Evolutionary conservation across 2,329 filamentous ascomycete genomes (phyloP).

Genomic region (Cryphonectria carpinicola): DNA sequence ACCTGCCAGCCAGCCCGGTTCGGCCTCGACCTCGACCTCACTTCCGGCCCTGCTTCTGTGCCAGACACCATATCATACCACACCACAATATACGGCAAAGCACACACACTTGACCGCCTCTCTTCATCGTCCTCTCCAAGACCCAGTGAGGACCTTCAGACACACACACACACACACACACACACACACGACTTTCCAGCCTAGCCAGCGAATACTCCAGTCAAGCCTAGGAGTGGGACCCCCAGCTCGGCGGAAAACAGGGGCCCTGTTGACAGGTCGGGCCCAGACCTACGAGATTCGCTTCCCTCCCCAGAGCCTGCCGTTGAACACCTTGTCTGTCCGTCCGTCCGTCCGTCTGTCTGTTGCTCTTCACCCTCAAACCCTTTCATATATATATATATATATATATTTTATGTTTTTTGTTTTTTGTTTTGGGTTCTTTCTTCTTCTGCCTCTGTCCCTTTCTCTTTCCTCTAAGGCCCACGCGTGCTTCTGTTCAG

Average conservation of each 20-base stretch:
- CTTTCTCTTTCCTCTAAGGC: not conserved
- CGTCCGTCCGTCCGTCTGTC: not conserved
- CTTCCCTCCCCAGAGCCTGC: not conserved
- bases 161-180: not conserved
- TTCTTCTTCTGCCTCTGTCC: not conserved
- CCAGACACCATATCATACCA: not conserved
- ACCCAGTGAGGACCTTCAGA: not conserved
- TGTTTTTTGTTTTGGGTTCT: not conserved
- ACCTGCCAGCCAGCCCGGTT: not conserved
- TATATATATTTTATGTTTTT: no score
- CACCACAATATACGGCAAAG: not conserved
- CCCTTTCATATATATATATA: no score
- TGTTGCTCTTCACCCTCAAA: not conserved
- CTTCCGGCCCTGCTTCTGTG: not conserved
- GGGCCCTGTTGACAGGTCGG: constrained; percentile 1
- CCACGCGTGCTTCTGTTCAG: not conserved
- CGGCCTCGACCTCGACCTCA: not conserved
- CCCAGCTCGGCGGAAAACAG: not conserved
- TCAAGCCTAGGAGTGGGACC: not conserved
- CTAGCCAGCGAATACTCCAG: not conserved
- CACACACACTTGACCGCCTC: not conserved
- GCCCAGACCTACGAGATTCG: not conserved
- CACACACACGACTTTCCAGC: not conserved
- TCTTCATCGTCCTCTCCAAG: not conserved
- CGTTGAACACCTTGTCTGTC: not conserved